A percentile compares a stretch with the other conserved stretches of the same genome.
phyloP scores from a whole-genome alignment of 331 rosid species.

The Spiraea crenata region DNA sequence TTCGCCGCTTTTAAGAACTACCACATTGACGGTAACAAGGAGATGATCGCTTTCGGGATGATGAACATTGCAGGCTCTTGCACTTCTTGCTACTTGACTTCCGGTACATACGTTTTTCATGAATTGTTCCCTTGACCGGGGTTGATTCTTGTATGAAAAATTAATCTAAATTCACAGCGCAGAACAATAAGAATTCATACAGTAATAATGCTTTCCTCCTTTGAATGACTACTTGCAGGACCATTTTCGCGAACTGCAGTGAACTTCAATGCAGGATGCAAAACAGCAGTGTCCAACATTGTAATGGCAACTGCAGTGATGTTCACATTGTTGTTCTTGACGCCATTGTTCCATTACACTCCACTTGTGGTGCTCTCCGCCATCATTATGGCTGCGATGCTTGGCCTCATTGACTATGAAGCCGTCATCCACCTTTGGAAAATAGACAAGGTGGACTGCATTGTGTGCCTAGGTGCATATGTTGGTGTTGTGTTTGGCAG shows the following conservation, averaged over 20 bases:
- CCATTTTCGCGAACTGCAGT: conserved; percentile 50
- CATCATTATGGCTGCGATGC: conserved; percentile 45
- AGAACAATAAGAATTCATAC: no score
- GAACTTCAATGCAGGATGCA: conserved; percentile 55
- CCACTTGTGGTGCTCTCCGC: conserved; percentile 50
- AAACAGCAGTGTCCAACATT: conserved; percentile 44
- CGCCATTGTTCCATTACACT: conserved; percentile 49
- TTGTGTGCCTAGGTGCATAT: conserved; percentile 38
- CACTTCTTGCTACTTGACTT: conserved; percentile 49
- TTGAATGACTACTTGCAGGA: conserved; percentile 22
- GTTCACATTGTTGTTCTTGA: conserved; percentile 44
- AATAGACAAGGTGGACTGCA: conserved; percentile 41
- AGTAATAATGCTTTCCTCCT: no score
- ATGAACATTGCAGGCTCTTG: conserved; percentile 55
- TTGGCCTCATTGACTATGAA: conserved; percentile 39
- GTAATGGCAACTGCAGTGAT: conserved; percentile 49
- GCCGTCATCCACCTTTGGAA: conserved; percentile 51
- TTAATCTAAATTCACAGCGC: no score
- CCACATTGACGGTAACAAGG: conserved; percentile 53
- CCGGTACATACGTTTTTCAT: conserved; percentile 26
- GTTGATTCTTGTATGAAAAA: no score
- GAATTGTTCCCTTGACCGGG: no score
- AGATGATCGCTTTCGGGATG: conserved; percentile 53
- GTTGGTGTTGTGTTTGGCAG: conserved; percentile 43
- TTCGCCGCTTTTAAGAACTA: conserved; percentile 45